Base-by-base conservation (phyloP, 306 rosid species). In the Gynostemma pentaphyllum region DNA sequence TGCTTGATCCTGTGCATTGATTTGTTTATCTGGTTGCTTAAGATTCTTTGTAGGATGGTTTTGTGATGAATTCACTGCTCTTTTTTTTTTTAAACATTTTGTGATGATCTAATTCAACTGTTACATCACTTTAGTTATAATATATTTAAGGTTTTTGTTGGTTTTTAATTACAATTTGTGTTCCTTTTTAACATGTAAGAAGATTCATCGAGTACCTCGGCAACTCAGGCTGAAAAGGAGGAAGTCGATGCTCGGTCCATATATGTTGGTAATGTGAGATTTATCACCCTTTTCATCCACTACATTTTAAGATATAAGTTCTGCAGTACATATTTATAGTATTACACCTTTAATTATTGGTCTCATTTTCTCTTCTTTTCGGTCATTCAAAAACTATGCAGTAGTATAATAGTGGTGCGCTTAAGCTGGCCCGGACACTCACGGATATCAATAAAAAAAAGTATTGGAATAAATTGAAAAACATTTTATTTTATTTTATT, bases 181-280 rank as follows among this genome's bases (percentile, higher is more conserved):
- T 51, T 27, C 15, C 45, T 72, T 75, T n/a, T 78, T 59, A 52
- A 73, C 76, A 56, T 77, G 9, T 76, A 46, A 75, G 72, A 42
- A 92, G 98, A 94, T 86, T 68, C 96, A 29, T 62, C 94, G 9
- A 75, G 89, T 40, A 51, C 84, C 62, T 79, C 99, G 71, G 96
- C 81, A 24, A 81, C 82, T 57, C 97, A 84, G 73, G 97, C 95
- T 81, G 97, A 94, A 52, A 94, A 94, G 85, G 99, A 94, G 82
- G 99, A 94, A 81, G 96, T 88, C 72, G 98, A 92, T 86, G 11
- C 90, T 44, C 82, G 95, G 68, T 92, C 98, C n/a, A 88, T 94
- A 76, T 94, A 94, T 69, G 97, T 94, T 74, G 99, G 97, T 47
- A 94, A 94, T 82, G 99, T 94, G 83, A 84, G 97, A 72, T 64